phyloP scores from a whole-genome alignment of 2,329 filamentous ascomycete species.

The Hypocreales sp. region DNA sequence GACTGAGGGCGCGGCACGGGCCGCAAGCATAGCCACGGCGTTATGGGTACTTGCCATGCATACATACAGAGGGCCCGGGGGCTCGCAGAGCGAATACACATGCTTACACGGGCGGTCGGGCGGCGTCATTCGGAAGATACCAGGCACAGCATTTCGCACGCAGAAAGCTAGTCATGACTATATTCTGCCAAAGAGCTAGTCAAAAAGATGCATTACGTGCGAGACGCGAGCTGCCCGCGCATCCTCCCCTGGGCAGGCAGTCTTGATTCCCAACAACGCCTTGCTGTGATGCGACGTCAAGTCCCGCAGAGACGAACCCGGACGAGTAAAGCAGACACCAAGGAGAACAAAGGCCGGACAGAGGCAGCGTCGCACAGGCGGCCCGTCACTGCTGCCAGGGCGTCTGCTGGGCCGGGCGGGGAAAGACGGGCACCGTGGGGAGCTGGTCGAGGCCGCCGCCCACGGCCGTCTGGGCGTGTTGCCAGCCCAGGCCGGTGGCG shows the following conservation, averaged over 20 bases:
- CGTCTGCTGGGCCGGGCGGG: constrained; percentile 52
- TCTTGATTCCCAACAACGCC: constrained; percentile 2
- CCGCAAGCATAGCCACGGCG: too few relatives aligned
- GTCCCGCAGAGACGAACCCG: not conserved
- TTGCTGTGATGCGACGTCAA: constrained; percentile 1
- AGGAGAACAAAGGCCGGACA: constrained; percentile 8
- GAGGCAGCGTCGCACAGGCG: constrained; percentile 7
- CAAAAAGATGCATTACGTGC: too few relatives aligned
- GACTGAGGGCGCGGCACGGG: too few relatives aligned
- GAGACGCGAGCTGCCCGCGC: not conserved
- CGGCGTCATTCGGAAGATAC: too few relatives aligned
- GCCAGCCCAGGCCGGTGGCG: constrained; percentile 77
- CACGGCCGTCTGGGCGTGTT: constrained; percentile 61
- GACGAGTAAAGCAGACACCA: not conserved
- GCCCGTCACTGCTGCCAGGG: constrained; percentile 38
- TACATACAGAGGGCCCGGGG: too few relatives aligned
- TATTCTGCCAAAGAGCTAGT: too few relatives aligned
- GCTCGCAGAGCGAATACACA: too few relatives aligned
- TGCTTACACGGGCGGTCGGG: too few relatives aligned
- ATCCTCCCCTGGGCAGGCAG: not conserved
- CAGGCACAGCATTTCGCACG: too few relatives aligned
- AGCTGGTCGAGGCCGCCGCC: constrained; percentile 70
- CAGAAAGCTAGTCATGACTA: too few relatives aligned
- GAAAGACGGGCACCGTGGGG: constrained; percentile 72
- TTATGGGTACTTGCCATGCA: too few relatives aligned